Evolutionary conservation across 352 stramenopile species (phyloP).

Genomic region (Phytophthora foliorum): DNA sequence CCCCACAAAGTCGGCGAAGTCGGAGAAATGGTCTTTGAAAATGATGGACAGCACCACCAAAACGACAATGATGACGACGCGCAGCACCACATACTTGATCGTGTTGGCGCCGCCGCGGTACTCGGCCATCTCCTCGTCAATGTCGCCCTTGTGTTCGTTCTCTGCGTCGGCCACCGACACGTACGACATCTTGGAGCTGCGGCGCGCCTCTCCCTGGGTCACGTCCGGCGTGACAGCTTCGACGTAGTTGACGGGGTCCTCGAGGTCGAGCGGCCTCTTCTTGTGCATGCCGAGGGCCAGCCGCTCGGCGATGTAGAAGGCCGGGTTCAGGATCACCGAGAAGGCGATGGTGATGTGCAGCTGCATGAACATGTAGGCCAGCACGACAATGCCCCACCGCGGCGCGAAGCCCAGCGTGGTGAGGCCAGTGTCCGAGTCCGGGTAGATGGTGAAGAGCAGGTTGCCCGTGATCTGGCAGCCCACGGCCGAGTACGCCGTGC

Average conservation of each 20-base stretch:
- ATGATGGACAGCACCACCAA: slow-evolving; percentile 33
- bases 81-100: slow-evolving; percentile 32
- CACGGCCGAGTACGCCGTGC: slow-evolving; percentile 45
- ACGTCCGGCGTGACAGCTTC: slow-evolving; percentile 22
- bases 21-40: slow-evolving; percentile 34
- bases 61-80: slow-evolving; percentile 25
- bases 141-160: slow-evolving; percentile 27
- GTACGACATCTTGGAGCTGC: slow-evolving; percentile 36
- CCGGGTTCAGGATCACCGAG: slow-evolving; percentile 30
- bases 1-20: slow-evolving; percentile 30
- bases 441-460: slow-evolving; percentile 58
- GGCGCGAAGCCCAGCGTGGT: slow-evolving; percentile 49
- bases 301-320: slow-evolving; percentile 32
- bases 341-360: slow-evolving; percentile 30
- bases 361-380: slow-evolving; percentile 22
- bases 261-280: slow-evolving; percentile 15
- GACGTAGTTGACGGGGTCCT: slow-evolving; percentile 26
- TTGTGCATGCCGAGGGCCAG: slow-evolving; percentile 30
- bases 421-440: slow-evolving; percentile 26
- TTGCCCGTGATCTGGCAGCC: slow-evolving; percentile 62
- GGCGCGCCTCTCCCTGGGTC: slow-evolving; percentile 12
- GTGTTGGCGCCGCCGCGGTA: slow-evolving; percentile 28
- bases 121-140: slow-evolving; percentile 31
- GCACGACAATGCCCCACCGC: slow-evolving; percentile 2
- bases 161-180: slow-evolving; percentile 33